phyloP scores from a whole-genome alignment of 805 yeast species.

The Sugiyamaella marilandica region DNA sequence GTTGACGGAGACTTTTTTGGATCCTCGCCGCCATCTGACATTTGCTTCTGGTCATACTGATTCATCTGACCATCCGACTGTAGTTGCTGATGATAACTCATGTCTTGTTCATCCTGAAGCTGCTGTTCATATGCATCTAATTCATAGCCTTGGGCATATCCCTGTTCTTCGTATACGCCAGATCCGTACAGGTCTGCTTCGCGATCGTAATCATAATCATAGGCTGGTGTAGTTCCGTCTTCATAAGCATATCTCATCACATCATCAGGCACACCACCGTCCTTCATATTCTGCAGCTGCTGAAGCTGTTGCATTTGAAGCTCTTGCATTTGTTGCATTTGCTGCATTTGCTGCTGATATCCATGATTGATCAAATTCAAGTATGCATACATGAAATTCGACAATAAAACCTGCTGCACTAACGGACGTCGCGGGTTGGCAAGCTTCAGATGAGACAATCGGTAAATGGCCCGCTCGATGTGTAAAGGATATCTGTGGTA shows the following conservation, averaged over 20 bases:
- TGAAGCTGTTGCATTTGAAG: conserved; percentile 6
- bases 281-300: conserved; percentile 9
- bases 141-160: not conserved
- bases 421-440: conserved; percentile 91
- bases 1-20: conserved; percentile 18
- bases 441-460: conserved; percentile 85
- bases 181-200: not conserved
- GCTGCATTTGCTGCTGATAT: conserved; percentile 34
- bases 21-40: conserved; percentile 6
- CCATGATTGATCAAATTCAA: conserved; percentile 89
- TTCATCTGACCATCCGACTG: conserved; percentile 10
- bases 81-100: conserved; percentile 8
- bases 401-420: conserved; percentile 84
- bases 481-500: conserved; percentile 77
- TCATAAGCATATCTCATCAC: conserved; percentile 5
- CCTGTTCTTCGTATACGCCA: not conserved
- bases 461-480: conserved; percentile 91
- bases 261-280: not conserved
- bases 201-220: not conserved
- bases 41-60: not conserved
- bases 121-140: not conserved
- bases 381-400: conserved; percentile 97
- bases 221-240: not conserved
- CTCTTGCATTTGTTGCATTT: conserved; percentile 18
- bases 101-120: not conserved